Base-by-base conservation (phyloP, 495 filamentous ascomycete species). In the Penicillium bialowiezense region DNA sequence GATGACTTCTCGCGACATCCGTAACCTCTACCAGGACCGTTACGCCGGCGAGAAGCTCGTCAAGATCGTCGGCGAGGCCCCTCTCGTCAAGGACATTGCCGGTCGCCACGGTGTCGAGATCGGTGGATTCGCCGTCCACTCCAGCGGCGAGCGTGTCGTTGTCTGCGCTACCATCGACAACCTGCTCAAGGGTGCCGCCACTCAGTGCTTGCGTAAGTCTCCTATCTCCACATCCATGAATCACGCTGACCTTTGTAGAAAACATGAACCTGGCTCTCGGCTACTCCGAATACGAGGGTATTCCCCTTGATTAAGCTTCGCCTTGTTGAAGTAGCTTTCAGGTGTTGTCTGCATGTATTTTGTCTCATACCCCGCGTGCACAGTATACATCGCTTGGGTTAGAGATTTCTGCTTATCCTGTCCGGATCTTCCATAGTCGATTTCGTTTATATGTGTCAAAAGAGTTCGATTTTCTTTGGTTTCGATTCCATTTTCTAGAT, bases 141-240 rank as follows among this genome's bases (percentile, higher is more conserved):
- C 82, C 49, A 79, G 78, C 20, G 92, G 92, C 38, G 91, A 89
- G 76, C 79, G 93, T 28, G 93, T 92, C 0, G 93, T 98, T 41
- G 83, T 98, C 41, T 95, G 91, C 64, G 91, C 87, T 17, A 96
- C 92, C n/a, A 97, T 98, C 56, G 93, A 98, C 68, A 97, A 98
- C 71, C 73, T 97, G 51, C 77, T 96, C 45, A 98, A 98, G 82
- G 93, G 93, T 32, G 93, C 93, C 32, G 91, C 90, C 6, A 98
- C 93, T 40, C 93, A 97, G 72, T 96, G 90, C 72, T 69, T 96
- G 63, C 91, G 87, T 91, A 78, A 79, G 87, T 83, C 29, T 26
- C n/a, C n/a, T 26, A 1, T n/a, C 7, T 29, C 14, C 7, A 24
- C 12, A 23, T 24, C 2, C 14, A 17, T 3, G 13, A 14, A 13